Evolutionary conservation across 345 rosid species (phyloP).

Genomic region (Atalantia buxifolia): DNA sequence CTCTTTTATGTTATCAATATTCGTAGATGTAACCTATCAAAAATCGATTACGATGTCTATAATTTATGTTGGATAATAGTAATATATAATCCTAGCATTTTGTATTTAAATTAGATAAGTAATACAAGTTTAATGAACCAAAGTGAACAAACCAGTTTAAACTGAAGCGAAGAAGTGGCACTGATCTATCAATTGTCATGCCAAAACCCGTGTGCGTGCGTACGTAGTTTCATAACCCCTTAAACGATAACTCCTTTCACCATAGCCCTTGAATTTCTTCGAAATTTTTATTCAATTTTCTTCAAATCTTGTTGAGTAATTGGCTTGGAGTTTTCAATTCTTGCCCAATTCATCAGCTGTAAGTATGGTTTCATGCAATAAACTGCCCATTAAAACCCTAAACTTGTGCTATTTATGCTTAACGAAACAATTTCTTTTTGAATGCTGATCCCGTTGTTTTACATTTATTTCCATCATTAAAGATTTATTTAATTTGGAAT

Average conservation of each 20-base stretch:
- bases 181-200: background rate
- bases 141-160: too few species aligned
- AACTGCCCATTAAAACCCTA: background rate
- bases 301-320: background rate
- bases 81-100: too few species aligned
- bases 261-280: too few species aligned
- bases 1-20: background rate
- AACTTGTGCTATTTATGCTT: too few species aligned
- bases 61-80: too few species aligned
- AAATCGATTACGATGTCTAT: too few species aligned
- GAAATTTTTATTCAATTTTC: background rate
- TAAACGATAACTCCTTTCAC: background rate
- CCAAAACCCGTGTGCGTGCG: background rate
- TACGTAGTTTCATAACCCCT: background rate
- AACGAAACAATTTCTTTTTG: too few species aligned
- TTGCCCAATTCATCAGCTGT: background rate
- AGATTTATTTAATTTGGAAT: background rate
- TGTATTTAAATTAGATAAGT: too few species aligned
- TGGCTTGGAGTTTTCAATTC: background rate
- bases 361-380: background rate
- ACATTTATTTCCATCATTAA: background rate
- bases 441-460: background rate
- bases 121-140: too few species aligned
- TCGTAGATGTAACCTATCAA: too few species aligned
- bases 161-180: background rate